Evolutionary conservation across 2,329 filamentous ascomycete species (phyloP).

Genomic region (Meredithiella fracta): DNA sequence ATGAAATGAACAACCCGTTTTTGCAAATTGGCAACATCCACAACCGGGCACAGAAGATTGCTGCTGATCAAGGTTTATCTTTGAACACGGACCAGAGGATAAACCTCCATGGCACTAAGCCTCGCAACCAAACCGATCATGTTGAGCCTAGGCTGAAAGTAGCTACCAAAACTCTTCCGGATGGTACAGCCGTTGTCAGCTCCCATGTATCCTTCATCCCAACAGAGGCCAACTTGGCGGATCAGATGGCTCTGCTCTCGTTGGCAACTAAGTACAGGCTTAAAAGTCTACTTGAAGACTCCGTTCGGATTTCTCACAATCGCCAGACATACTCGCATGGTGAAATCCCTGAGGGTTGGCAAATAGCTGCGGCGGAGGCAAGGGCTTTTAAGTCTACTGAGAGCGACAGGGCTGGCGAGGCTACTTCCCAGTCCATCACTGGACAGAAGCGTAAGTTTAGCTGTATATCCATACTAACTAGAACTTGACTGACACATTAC

Average conservation of each 20-base stretch:
- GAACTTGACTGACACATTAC: not conserved
- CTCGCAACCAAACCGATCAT: slow-evolving; percentile 6
- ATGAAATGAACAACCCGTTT: slow-evolving; percentile 60
- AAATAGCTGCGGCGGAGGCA: slow-evolving; percentile 46
- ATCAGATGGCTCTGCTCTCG: slow-evolving; percentile 69
- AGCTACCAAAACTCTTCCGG: slow-evolving; percentile 10
- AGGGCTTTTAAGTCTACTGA: slow-evolving; percentile 21
- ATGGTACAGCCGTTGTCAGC: slow-evolving; percentile 31
- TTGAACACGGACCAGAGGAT: slow-evolving; percentile 41
- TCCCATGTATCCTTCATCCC: slow-evolving; percentile 54
- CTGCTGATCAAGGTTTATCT: slow-evolving; percentile 38
- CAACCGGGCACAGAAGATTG: slow-evolving; percentile 41
- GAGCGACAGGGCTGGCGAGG: not conserved
- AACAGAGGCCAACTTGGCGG: slow-evolving; percentile 57
- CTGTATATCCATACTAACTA: not conserved
- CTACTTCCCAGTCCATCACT: not conserved
- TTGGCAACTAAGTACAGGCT: slow-evolving; percentile 69
- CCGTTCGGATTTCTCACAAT: slow-evolving; percentile 50
- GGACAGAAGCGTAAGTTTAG: slow-evolving; percentile 12
- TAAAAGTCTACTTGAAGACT: slow-evolving; percentile 60
- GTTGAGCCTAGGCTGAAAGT: slow-evolving; percentile 11
- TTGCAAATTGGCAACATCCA: slow-evolving; percentile 46
- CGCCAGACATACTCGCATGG: slow-evolving; percentile 69
- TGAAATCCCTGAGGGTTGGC: slow-evolving; percentile 58
- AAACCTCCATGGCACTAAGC: slow-evolving; percentile 27